Evolutionary conservation across 345 rosid species (phyloP).

Genomic region (Cochlearia excelsa): DNA sequence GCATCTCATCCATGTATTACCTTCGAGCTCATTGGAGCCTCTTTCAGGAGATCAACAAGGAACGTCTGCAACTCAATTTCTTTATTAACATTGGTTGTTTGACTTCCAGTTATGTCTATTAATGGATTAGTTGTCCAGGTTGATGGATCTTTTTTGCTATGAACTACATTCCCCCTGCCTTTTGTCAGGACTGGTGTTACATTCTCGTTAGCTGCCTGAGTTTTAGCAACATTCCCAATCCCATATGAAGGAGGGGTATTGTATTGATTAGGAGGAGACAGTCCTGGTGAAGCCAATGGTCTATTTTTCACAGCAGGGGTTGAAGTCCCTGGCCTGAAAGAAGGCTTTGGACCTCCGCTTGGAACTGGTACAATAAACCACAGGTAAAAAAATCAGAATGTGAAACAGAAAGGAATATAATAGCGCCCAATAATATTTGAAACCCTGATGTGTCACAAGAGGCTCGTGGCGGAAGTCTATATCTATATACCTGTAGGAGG

Average conservation of each 20-base stretch:
- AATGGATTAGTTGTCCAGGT: constrained; percentile 38
- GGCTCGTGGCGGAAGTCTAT: constrained; percentile 11
- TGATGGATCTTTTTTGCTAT: constrained; percentile 53
- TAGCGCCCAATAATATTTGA: constrained; percentile 23
- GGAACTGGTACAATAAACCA: constrained; percentile 28
- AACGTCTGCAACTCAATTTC: constrained; percentile 60
- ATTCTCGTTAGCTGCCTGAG: constrained; percentile 43
- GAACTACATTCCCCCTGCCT: constrained; percentile 47
- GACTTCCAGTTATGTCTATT: constrained; percentile 44
- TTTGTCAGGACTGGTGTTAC: constrained; percentile 37
- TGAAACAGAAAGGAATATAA: constrained; percentile 17
- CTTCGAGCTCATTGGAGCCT: constrained; percentile 84
- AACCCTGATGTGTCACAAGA: constrained; percentile 5
- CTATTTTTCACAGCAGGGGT: constrained; percentile 48
- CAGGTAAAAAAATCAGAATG: not conserved
- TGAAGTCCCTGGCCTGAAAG: constrained; percentile 52
- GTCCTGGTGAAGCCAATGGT: constrained; percentile 66
- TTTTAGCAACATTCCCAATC: constrained; percentile 47
- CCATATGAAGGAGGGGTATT: constrained; percentile 52
- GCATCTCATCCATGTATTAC: constrained; percentile 39
- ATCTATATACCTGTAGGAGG: constrained; percentile 60
- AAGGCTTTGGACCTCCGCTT: constrained; percentile 44
- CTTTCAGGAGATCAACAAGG: constrained; percentile 57
- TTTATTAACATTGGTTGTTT: constrained; percentile 44
- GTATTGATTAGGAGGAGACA: constrained; percentile 56